Base-by-base conservation (phyloP, 805 yeast genomes). In the Saccharomycopsis oosterbeekiorum region DNA sequence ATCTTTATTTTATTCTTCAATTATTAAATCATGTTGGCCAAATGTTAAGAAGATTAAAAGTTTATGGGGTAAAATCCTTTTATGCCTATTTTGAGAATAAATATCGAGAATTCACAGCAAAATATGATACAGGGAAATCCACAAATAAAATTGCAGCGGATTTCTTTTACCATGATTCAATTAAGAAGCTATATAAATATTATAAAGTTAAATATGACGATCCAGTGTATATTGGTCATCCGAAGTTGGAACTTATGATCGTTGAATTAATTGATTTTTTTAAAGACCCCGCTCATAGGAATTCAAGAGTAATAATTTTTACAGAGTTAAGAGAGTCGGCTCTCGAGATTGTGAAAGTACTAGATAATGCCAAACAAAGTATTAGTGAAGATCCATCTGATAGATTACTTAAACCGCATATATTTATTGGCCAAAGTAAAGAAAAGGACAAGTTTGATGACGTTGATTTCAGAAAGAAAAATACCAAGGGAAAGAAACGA, bases 291-390 rank as follows among this genome's bases (percentile, higher is more conserved):
- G 72, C 76, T 41, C 74, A 73, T 12, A 66, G 70, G 1, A 53
- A 61, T 17, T 87, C 96, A 1, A 80, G 89, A 65, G 94, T 86
- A 2, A 96, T 94, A 53, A 79, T 94, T 0, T 94, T 94, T 71
- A 88, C 96, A 0, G 97, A 92, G 70, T 81, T 83, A 63, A 80
- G 99, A 70, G 96, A 89, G 65, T 86, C 97, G 4, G 99, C 98
- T 0, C 74, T 89, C 50, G 97, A 92, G 65, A 86, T 94, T 55
- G 89, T 89, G 1, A 84, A 83, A 65, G 80, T 74, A 59, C 73
- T 84, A 56, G 93, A 86, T 65, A 47, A 47, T 47, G 53, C 53
- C 2, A 19, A 24, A 21, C 53, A 47, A 14, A 47, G 21, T 47
- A 21, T 10, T 5, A 15, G 2, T 11, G 53, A 21, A 9, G 64